phyloP scores from a whole-genome alignment of 495 filamentous ascomycete genomes.

The Neurospora discreta region DNA sequence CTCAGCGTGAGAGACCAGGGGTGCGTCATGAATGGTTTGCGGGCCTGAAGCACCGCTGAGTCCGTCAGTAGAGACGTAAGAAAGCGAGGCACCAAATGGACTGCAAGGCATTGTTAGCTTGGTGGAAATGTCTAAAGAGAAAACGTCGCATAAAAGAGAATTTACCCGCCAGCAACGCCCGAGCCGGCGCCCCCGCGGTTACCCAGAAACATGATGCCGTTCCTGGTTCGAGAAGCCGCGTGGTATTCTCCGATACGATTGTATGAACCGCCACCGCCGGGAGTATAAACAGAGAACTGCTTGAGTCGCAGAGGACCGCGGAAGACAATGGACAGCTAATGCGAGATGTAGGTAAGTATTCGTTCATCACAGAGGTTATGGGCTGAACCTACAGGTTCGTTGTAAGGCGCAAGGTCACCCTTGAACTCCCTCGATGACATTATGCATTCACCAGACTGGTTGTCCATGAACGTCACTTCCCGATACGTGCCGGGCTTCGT shows the following conservation, averaged over 20 bases:
- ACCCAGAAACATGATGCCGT: conserved; percentile 56
- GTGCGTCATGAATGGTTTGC: conserved; percentile 37
- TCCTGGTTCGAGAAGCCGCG: conserved; percentile 30
- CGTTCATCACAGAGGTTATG: not conserved
- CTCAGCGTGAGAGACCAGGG: conserved; percentile 47
- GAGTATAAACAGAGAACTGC: conserved; percentile 52
- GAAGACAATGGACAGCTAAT: conserved; percentile 56
- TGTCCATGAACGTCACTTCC: conserved; percentile 46
- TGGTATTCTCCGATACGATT: conserved; percentile 45
- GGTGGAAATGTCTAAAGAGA: not conserved
- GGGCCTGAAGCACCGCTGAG: conserved; percentile 36
- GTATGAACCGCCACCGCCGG: conserved; percentile 9
- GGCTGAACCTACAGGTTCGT: conserved; percentile 50
- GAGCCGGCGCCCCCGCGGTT: conserved; percentile 50
- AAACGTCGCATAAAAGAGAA: not conserved
- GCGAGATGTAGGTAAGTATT: too few species aligned
- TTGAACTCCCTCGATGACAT: conserved; percentile 33
- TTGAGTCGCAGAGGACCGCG: conserved; percentile 54
- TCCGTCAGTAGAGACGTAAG: conserved; percentile 45
- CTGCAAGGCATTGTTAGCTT: conserved; percentile 10
- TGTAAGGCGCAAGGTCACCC: conserved; percentile 50
- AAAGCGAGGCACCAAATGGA: conserved; percentile 51
- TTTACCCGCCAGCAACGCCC: conserved; percentile 46
- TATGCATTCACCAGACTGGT: conserved; percentile 38
- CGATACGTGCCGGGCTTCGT: conserved; percentile 47